Percentiles rank a stretch among this genome's conserved stretches.
Evolutionary conservation across 164 flowering plant species (phyloP).

Genomic region (Annona cherimola): DNA sequence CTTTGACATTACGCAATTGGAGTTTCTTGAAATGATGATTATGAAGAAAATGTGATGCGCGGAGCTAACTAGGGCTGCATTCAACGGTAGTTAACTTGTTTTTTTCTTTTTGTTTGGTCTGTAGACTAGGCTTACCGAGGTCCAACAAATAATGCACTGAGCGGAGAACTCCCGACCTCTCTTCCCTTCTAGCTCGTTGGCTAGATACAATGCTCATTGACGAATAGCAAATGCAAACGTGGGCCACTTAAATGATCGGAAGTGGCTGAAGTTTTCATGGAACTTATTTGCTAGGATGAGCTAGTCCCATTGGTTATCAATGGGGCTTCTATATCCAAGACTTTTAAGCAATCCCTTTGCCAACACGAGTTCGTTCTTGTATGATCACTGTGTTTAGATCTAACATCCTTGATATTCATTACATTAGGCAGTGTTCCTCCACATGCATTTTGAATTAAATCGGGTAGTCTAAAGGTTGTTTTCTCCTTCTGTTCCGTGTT

Average conservation of each 20-base stretch:
- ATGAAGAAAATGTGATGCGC: background rate
- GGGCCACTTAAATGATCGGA: no score
- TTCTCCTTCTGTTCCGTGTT: conserved; percentile 3
- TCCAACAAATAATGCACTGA: background rate
- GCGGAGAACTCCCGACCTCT: no score
- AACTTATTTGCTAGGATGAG: no score
- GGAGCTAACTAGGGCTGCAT: background rate
- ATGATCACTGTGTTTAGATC: background rate
- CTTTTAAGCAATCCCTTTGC: background rate
- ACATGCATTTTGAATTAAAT: background rate
- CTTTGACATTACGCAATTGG: background rate
- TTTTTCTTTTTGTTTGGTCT: background rate
- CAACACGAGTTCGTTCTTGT: background rate
- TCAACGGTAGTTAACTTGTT: background rate
- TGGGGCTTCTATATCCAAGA: no score
- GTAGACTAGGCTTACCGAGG: background rate
- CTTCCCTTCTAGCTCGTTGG: no score
- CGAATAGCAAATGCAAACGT: no score
- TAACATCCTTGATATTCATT: background rate
- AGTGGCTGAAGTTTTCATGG: no score
- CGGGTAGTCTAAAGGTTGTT: background rate
- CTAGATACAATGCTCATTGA: no score
- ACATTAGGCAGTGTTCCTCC: background rate
- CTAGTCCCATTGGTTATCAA: no score
- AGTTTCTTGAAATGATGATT: background rate